A percentile compares a stretch with the other conserved stretches of the same genome.
Evolutionary conservation across 257 asterid genomes (phyloP).

Genomic region (Linaria vulgaris): DNA sequence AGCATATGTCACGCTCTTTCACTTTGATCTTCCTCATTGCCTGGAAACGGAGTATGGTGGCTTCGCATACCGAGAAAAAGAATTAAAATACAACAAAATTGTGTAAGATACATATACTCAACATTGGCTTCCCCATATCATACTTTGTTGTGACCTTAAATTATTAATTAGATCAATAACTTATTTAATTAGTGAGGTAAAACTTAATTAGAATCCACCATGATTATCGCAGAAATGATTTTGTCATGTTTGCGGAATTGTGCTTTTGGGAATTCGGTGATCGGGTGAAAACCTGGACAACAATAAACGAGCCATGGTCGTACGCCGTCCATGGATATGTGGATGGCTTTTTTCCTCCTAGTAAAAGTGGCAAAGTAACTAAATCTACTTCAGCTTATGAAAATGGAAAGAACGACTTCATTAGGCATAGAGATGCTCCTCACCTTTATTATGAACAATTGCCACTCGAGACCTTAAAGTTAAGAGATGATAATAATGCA

Average conservation of each 20-base stretch:
- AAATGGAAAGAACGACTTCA: neutral
- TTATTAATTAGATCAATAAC: no score
- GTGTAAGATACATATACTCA: slow-evolving; percentile 7
- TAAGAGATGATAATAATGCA: neutral
- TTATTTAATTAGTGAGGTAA: no score
- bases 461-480: neutral
- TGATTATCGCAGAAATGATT: slow-evolving; percentile 31
- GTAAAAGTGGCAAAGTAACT: no score
- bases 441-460: neutral
- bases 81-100: neutral
- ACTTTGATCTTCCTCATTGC: no score
- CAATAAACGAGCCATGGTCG: slow-evolving; percentile 33
- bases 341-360: slow-evolving; percentile 19
- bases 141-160: neutral
- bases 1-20: no score
- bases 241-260: slow-evolving; percentile 30
- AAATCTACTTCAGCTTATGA: no score
- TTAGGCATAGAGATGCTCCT: neutral
- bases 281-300: slow-evolving; percentile 34
- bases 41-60: slow-evolving; percentile 19
- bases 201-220: no score
- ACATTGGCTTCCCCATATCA: no score
- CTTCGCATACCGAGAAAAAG: neutral
- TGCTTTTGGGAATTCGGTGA: slow-evolving; percentile 37
- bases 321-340: slow-evolving; percentile 24